Base-by-base conservation (phyloP, 192 early-diverging fungal genomes). In the Coemansia sp. region DNA sequence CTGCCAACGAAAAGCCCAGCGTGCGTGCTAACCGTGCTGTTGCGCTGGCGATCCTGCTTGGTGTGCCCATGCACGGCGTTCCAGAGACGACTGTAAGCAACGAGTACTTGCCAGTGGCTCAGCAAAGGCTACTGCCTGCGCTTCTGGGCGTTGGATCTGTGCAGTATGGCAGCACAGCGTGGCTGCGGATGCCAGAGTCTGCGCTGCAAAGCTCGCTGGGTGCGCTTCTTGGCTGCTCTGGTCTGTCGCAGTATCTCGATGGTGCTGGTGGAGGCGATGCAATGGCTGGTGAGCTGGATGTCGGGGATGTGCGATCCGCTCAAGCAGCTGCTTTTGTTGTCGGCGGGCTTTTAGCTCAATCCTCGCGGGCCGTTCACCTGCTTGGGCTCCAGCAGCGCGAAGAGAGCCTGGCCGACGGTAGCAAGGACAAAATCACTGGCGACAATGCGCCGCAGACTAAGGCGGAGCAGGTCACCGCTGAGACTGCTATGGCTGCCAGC, bases 21-120 rank as follows among this genome's bases (percentile, higher is more conserved):
- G 26, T 77, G 41, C 60, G 69, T 7, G 65, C 68, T 3, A 68
- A 63, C 48, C 64, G 65, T 11, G 20, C 48, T 3, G 65, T 67
- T 31, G 68, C 75, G 10, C 64, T 77, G 57, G 75, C 65, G 2
- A 45, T 77, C 18, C 36, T 71, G 61, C 69, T 77, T n/a, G 75
- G 75, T 2, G 38, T 77, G 34, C 75, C 75, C 31, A 13, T 77
- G 60, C 75, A 77, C 38, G 75, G 75, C 18, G 75, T 77, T 48
- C 61, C 75, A 11, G 75, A 71, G 26, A 77, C 75, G 21, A 68
- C 69, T 0, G 65, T 61, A 18, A 71, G 69, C 50, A 71, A 68
- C 35, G 65, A 63, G 47, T 67, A 76, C 35, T 47, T 76, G 61
- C 74, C 74, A 13, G 25, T 14, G 12, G 52, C 55, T 20, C 74